Evolutionary conservation across 495 filamentous ascomycete genomes (phyloP), one percentile per base, ranked within the genome.

Genomic region (Podospora conica): DNA sequence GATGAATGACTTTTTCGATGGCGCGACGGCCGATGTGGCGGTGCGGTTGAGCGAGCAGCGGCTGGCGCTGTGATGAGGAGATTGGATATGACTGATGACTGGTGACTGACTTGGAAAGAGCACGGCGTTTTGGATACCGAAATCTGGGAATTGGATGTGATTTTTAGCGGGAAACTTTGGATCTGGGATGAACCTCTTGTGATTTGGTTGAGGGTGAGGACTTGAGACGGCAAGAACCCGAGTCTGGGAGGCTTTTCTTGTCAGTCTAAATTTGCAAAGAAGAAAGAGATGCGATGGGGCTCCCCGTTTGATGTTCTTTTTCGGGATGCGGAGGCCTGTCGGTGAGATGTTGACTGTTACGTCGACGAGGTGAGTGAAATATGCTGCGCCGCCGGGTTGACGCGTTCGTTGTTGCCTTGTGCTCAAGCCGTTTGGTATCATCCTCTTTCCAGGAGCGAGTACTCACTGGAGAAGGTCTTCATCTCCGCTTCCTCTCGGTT

Each of bases 1-100:
- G 27, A 81, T 84, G 82, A 85, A 86, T 72, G 83, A 85, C 65
- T 85, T 83, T 60, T 75, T 86, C 58, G 83, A 85, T 68, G 83
- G 83, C 6, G 82, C 73, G 31, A 86, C 83, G 20, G 77, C 77
- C 7, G 81, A 85, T 75, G 77, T 81, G 7, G 77, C 75, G 1
- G 71, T 83, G 65, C 72, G 77, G 65, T 69, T 83, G 71, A 80
- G 77, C 65, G 67, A 67, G 67, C 70, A 76, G 69, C 74, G 82
- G 69, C 58, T 84, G 66, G 71, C 40, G 40, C 2, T 48, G 40
- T 48, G 40, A 48, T n/a, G 40, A n/a, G 15, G 40, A 7, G 4
- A n/a, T 74, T 55, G 65, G 48, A 57, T 18, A 24, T 57, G 40
- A 48, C 40, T 48, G 18, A 48, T 48, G 40, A 48, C 29, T 0